Percentiles rank a stretch among this genome's conserved stretches.
phyloP scores from a whole-genome alignment of 108 stramenopile genomes.

The Licmophora abbreviata region DNA sequence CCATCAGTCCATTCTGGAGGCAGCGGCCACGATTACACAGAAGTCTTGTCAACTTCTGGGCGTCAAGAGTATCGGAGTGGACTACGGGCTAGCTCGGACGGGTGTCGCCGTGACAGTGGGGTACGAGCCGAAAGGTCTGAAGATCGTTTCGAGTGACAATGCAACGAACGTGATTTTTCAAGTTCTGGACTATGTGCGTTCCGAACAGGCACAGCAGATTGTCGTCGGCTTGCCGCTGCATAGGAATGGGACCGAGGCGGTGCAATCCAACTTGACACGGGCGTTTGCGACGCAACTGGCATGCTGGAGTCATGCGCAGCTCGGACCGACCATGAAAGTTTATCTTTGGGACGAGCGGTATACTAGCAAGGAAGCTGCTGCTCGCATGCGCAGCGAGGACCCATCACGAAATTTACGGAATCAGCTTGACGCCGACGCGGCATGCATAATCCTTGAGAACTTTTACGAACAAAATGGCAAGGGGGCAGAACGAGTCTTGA shows the following conservation, averaged over 20 bases:
- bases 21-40: slow-evolving; percentile 24
- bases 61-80: slow-evolving; percentile 62
- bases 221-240: slow-evolving; percentile 73
- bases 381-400: slow-evolving; percentile 31
- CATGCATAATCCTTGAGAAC: slow-evolving; percentile 76
- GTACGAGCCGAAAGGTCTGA: slow-evolving; percentile 57
- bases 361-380: slow-evolving; percentile 69
- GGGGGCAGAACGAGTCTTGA: slow-evolving; percentile 26
- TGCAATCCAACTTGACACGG: slow-evolving; percentile 58
- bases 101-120: slow-evolving; percentile 67
- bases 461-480: slow-evolving; percentile 57
- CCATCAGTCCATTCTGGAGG: slow-evolving; percentile 17
- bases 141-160: slow-evolving; percentile 39
- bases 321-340: slow-evolving; percentile 46
- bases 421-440: slow-evolving; percentile 67
- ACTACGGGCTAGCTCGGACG: slow-evolving; percentile 72
- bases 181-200: slow-evolving; percentile 29
- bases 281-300: slow-evolving; percentile 41
- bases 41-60: slow-evolving; percentile 25
- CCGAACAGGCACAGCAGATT: slow-evolving; percentile 51
- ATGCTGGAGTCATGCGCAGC: slow-evolving; percentile 2
- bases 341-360: slow-evolving; percentile 80
- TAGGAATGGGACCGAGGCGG: slow-evolving; percentile 70
- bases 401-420: slow-evolving; percentile 34
- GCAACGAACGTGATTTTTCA: slow-evolving; percentile 26